Evolutionary conservation across 768 basidiomycete genomes (phyloP), one percentile per base, ranked within the genome.

Genomic region (Rhodotorula taiwanensis): DNA sequence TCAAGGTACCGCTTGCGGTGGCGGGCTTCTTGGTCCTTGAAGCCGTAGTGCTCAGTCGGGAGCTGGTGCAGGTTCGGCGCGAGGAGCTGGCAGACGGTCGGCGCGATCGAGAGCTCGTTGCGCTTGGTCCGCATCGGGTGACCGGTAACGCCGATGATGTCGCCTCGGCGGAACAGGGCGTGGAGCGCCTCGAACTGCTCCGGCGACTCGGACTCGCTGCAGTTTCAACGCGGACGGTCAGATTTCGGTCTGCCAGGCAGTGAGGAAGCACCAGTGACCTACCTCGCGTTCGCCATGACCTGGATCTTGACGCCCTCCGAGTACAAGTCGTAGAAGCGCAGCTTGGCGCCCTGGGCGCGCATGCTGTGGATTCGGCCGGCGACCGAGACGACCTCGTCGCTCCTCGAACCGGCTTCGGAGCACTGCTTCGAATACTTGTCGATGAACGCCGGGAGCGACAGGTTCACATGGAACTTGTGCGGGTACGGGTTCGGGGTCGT

Each of bases 1-100:
- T 99, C 95, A 67, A 99, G 85, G 79, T 98, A 97, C 57, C 95
- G 87, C 86, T 97, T 98, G 77, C 95, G 83, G 81, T 97, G 97
- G 48, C 95, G 85, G 42, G 89, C 89, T 78, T 98, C 95, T 75
- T 91, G 88, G 77, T 99, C 94, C 81, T 94, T 94, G 72, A 99
- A 80, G 48, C 94, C 95, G 66, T 88, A 93, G 77, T 91, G 89
- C 59, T 83, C 80, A 1, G 88, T 92, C 58, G 94, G 94, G 16
- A 98, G 82, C 76, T 93, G 92, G 78, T 98, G 94, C 28, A 99
- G 80, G 78, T 95, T 95, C 41, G 95, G 95, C 5, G 94, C 84
- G 65, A 99, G 89, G 57, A 99, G 88, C 60, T 83, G 79, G 79
- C 93, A 88, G 45, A 84, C 76, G 14, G 82, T 81, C 3, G 92